phyloP scores from a whole-genome alignment of 148 eudicot species.

The Cornus controversa region DNA sequence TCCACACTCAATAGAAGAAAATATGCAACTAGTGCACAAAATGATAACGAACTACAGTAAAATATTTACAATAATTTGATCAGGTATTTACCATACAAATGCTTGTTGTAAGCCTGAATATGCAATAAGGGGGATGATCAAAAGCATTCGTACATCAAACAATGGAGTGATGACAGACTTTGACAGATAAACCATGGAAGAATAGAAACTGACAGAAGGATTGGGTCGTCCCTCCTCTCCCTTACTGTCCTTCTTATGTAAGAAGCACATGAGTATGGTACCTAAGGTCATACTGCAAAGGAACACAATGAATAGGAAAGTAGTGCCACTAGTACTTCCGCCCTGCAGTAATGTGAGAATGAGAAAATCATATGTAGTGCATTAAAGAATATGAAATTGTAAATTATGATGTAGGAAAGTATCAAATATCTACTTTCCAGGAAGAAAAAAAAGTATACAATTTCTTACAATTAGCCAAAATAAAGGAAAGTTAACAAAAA shows the following conservation, averaged over 20 bases:
- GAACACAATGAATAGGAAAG: slow-evolving; percentile 67
- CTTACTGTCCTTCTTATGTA: slow-evolving; percentile 56
- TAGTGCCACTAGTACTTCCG: slow-evolving; percentile 77
- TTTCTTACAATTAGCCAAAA: background rate
- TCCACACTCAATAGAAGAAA: slow-evolving; percentile 12
- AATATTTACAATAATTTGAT: background rate
- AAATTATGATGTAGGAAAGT: background rate
- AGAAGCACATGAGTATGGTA: slow-evolving; percentile 77
- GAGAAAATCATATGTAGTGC: background rate
- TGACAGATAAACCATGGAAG: slow-evolving; percentile 46
- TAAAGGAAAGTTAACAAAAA: background rate
- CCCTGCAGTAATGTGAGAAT: slow-evolving; percentile 52
- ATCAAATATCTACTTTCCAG: too few relatives aligned
- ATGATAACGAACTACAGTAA: background rate
- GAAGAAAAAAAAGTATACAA: too few relatives aligned
- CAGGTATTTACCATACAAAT: slow-evolving; percentile 75
- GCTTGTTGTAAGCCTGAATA: slow-evolving; percentile 98
- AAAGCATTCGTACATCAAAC: slow-evolving; percentile 63
- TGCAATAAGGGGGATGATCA: slow-evolving; percentile 86
- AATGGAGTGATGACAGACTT: slow-evolving; percentile 61
- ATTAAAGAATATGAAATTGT: background rate
- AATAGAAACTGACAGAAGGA: slow-evolving; percentile 41
- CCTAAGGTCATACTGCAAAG: slow-evolving; percentile 82
- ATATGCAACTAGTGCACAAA: background rate
- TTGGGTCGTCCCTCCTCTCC: slow-evolving; percentile 42